phyloP scores from a whole-genome alignment of 257 asterid genomes.

The Solanum boliviense region DNA sequence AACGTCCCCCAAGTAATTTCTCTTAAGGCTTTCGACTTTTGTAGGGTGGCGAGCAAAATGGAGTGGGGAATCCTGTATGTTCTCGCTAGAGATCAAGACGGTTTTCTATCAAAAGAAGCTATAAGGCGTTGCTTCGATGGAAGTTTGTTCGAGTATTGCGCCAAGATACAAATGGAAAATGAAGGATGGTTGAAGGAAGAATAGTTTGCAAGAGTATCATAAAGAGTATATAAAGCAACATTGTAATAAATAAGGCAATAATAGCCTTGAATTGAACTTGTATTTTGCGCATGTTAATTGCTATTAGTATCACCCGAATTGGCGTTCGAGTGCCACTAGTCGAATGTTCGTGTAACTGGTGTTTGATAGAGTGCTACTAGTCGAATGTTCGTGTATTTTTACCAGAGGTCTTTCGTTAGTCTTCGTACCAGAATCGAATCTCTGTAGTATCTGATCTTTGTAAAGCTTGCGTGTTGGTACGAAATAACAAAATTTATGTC shows the following conservation, averaged over 20 bases:
- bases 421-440: not conserved
- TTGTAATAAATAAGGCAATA: not conserved
- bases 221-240: not conserved
- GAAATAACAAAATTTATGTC: not conserved
- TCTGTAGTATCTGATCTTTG: not conserved
- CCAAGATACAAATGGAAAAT: constrained; percentile 39
- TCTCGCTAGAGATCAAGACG: constrained; percentile 68
- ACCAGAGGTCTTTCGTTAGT: not conserved
- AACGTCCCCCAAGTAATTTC: not conserved
- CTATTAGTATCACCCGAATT: not conserved
- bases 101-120: constrained; percentile 75
- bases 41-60: constrained; percentile 33
- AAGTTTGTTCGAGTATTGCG: constrained; percentile 76
- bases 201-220: not conserved
- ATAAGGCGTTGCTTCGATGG: constrained; percentile 78
- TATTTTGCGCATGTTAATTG: not conserved
- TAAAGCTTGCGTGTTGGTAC: not conserved
- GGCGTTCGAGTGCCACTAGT: not conserved
- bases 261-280: not conserved
- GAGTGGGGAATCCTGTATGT: constrained; percentile 62
- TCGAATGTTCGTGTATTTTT: not conserved
- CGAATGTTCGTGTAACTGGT: too few relatives aligned
- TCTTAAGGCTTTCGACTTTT: not conserved
- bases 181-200: constrained; percentile 7
- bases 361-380: too few relatives aligned